These are phyloP conservation scores for Chrysopogon serrulatus DNA, from an alignment of 176 grass and related monocot species.

Conservation along the genomic window DNA sequence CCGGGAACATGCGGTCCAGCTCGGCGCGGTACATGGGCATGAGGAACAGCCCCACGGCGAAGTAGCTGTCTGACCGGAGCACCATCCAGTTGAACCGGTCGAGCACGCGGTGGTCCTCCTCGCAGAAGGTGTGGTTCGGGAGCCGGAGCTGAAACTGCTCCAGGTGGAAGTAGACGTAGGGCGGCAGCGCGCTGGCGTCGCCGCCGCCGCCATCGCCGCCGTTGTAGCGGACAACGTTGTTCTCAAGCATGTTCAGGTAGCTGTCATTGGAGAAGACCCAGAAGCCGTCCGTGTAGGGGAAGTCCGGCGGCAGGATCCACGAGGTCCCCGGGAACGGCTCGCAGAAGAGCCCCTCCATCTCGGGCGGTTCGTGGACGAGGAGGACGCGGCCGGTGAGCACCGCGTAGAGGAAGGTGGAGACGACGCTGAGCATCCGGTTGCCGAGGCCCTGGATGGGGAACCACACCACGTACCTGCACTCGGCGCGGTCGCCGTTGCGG, in stretches of 20 bases:
- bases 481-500: conserved; percentile 34
- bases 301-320: conserved; percentile 61
- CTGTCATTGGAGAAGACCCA: not conserved
- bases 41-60: conserved; percentile 60
- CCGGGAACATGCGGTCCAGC: conserved; percentile 60
- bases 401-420: conserved; percentile 79
- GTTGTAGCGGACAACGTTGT: conserved; percentile 23
- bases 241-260: conserved; percentile 44
- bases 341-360: conserved; percentile 60
- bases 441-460: conserved; percentile 54
- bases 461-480: conserved; percentile 82
- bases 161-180: conserved; percentile 63
- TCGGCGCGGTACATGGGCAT: conserved; percentile 48
- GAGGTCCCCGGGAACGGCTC: conserved; percentile 79
- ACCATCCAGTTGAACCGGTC: conserved; percentile 63
- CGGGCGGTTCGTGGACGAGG: conserved; percentile 30
- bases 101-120: conserved; percentile 56
- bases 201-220: too few species aligned
- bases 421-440: conserved; percentile 67
- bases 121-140: conserved; percentile 53
- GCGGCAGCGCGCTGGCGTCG: conserved; percentile 12
- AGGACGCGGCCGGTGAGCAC: conserved; percentile 66
- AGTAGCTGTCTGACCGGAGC: conserved; percentile 74
- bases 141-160: conserved; percentile 28
- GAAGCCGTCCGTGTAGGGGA: conserved; percentile 46